Percentiles rank a stretch among this genome's conserved stretches.
These are phyloP conservation scores for Senecio squalidus DNA, from an alignment of 140 eudicot genomes.

Conservation along the genomic window DNA sequence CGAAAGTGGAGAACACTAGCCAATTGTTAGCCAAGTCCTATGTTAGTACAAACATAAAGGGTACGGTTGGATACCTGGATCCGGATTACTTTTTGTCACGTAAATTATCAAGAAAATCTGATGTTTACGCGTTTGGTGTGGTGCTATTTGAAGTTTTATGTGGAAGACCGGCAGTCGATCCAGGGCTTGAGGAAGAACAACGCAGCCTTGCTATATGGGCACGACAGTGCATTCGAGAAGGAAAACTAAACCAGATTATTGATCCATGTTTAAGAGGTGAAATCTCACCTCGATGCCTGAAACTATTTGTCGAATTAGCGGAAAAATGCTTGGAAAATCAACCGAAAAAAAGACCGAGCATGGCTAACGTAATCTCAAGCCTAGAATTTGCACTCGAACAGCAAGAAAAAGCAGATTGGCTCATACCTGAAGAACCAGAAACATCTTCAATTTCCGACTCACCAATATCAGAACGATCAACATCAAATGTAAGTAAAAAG, in stretches of 20 bases:
- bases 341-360: constrained; percentile 47
- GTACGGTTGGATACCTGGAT: constrained; percentile 50
- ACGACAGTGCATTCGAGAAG: constrained; percentile 27
- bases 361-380: constrained; percentile 39
- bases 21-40: constrained; percentile 22
- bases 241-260: constrained; percentile 32
- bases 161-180: constrained; percentile 52
- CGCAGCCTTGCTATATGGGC: constrained; percentile 40
- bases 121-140: constrained; percentile 59
- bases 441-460: constrained; percentile 1
- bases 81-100: constrained; percentile 44
- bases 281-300: constrained; percentile 34
- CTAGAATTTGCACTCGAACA: constrained; percentile 45
- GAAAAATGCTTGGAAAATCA: constrained; percentile 43
- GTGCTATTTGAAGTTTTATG: constrained; percentile 58
- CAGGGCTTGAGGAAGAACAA: constrained; percentile 33
- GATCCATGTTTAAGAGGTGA: constrained; percentile 33
- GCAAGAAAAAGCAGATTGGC: constrained; percentile 37
- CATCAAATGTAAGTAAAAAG: constrained; percentile 19
- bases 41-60: constrained; percentile 45
- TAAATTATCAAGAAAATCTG: constrained; percentile 43
- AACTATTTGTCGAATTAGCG: constrained; percentile 26
- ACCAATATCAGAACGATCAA: constrained; percentile 18
- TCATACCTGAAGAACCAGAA: constrained; percentile 26
- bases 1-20: constrained; percentile 26